A percentile compares a stretch with the other conserved stretches of the same genome.
phyloP scores from a whole-genome alignment of 2,329 filamentous ascomycete genomes.

The Nectriaceae sp. region DNA sequence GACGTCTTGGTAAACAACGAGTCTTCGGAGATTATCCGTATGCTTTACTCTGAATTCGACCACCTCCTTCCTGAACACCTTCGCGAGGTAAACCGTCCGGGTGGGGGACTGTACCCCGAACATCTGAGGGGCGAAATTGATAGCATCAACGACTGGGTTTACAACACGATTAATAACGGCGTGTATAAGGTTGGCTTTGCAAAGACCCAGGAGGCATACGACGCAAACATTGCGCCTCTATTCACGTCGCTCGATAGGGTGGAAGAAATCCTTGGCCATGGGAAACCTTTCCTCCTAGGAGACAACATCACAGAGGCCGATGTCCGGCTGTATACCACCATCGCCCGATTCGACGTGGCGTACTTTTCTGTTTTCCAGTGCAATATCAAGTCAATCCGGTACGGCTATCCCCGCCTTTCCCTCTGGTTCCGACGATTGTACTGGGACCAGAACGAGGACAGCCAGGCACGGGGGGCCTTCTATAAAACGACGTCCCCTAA shows the following conservation, averaged over 20 bases:
- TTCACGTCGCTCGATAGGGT: constrained; percentile 67
- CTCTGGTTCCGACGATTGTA: constrained; percentile 70
- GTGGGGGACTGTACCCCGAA: constrained; percentile 59
- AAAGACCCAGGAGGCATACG: constrained; percentile 64
- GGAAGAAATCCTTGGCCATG: constrained; percentile 54
- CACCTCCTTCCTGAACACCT: constrained; percentile 53
- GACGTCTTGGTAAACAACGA: constrained; percentile 81
- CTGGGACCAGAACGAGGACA: constrained; percentile 55
- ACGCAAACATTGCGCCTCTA: constrained; percentile 59
- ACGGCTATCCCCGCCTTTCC: constrained; percentile 68
- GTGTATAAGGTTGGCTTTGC: constrained; percentile 65
- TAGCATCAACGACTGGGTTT: constrained; percentile 68
- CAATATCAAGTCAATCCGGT: constrained; percentile 63
- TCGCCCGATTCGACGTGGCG: constrained; percentile 68
- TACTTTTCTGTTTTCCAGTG: constrained; percentile 69
- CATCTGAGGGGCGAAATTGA: constrained; percentile 60
- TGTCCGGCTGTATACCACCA: constrained; percentile 66
- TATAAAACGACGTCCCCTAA: constrained; percentile 66
- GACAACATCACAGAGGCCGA: constrained; percentile 68
- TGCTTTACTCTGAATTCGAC: constrained; percentile 78
- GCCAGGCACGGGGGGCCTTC: constrained; percentile 57
- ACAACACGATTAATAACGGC: constrained; percentile 52
- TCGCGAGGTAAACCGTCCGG: constrained; percentile 51
- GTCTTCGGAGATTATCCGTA: constrained; percentile 80
- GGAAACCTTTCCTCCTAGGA: constrained; percentile 63